A percentile compares a stretch with the other conserved stretches of the same genome.
These are phyloP conservation scores for Mucor circinelloides DNA, from an alignment of 371 early-diverging fungal genomes.

Conservation along the genomic window DNA sequence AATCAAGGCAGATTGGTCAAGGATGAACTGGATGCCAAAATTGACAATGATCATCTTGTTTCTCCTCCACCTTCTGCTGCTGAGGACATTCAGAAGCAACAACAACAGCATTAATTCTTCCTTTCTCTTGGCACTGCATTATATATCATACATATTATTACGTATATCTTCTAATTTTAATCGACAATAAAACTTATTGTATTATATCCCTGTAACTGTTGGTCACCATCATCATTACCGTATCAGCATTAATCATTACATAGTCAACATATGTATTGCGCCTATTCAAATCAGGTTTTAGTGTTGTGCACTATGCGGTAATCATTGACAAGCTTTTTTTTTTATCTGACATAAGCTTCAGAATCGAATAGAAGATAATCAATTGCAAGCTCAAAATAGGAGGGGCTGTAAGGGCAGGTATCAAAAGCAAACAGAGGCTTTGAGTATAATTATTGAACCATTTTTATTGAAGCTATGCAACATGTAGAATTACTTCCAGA, in stretches of 20 bases:
- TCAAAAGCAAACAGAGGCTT: too few relatives aligned
- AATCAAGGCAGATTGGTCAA: conserved; percentile 33
- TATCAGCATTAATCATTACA: not conserved
- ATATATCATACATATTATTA: not conserved
- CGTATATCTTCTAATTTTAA: not conserved
- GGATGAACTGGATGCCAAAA: conserved; percentile 27
- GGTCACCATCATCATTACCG: not conserved
- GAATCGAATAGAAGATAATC: too few relatives aligned
- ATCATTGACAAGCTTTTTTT: too few relatives aligned
- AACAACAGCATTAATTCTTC: not conserved
- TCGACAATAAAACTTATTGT: not conserved
- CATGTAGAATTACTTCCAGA: not conserved
- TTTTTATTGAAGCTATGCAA: not conserved
- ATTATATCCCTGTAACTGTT: not conserved
- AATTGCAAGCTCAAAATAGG: too few relatives aligned
- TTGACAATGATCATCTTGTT: not conserved
- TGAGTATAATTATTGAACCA: too few relatives aligned
- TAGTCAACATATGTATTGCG: not conserved
- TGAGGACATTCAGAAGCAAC: not conserved
- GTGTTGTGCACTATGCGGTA: too few relatives aligned
- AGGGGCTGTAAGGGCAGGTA: too few relatives aligned
- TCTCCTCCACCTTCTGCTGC: not conserved
- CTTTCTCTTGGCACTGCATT: not conserved
- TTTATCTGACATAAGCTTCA: too few relatives aligned
- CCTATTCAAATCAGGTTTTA: too few relatives aligned